Conservation (phyloP, 164 flowering plant genomes). For the Protea cynaroides region DNA sequence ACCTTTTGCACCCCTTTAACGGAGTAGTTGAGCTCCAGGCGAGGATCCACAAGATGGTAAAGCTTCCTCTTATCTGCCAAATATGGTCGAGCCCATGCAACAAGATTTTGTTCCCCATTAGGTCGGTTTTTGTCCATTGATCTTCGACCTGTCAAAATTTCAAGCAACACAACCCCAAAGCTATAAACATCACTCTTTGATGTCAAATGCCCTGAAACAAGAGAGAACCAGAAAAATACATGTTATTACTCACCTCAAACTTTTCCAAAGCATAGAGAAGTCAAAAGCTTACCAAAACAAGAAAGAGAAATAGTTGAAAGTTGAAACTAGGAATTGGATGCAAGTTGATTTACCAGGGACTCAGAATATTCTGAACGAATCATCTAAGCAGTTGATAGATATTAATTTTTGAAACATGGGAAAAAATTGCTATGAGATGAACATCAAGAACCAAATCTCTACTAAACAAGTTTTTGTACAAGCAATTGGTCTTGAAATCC, state of each 20-base stretch:
- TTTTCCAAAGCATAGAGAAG: background rate
- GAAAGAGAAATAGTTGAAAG: too few relatives aligned
- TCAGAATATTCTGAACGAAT: background rate
- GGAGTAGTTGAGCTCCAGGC: conserved; percentile 76
- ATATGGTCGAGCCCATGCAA: conserved; percentile 75
- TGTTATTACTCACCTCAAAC: background rate
- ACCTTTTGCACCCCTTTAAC: conserved; percentile 79
- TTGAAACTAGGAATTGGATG: too few relatives aligned
- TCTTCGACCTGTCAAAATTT: conserved; percentile 88
- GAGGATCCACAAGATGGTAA: conserved; percentile 78
- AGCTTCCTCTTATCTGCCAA: conserved; percentile 70
- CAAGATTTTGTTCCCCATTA: conserved; percentile 81
- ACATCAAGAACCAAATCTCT: too few relatives aligned
- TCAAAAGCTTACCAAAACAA: background rate
- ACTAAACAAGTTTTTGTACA: too few relatives aligned
- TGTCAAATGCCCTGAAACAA: conserved; percentile 78
- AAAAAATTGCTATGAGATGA: too few relatives aligned
- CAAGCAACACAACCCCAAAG: conserved; percentile 90
- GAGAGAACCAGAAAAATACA: background rate
- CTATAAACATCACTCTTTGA: conserved; percentile 91
- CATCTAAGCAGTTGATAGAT: background rate
- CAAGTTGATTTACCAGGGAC: background rate
- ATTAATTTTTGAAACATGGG: background rate
- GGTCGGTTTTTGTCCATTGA: conserved; percentile 95
- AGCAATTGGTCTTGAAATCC: too few relatives aligned